Evolutionary conservation across 805 yeast genomes (phyloP).

Genomic region (Wickerhamiella parazyma): DNA sequence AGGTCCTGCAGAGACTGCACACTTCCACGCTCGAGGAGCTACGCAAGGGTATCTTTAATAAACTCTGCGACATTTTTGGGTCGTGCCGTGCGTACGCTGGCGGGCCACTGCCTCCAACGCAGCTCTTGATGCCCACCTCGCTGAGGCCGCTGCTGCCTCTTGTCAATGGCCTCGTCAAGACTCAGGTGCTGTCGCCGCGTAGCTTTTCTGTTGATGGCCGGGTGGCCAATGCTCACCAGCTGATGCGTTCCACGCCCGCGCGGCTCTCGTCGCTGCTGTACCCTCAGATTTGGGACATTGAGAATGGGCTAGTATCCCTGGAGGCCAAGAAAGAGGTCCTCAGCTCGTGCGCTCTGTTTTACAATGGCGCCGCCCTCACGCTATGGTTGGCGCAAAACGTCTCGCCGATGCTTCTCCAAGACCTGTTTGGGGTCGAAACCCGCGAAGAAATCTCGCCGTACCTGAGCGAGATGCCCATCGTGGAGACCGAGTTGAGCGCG

Average conservation of each 20-base stretch:
- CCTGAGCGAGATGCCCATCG: slow-evolving; percentile 49
- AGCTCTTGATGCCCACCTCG: slow-evolving; percentile 70
- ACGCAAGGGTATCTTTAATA: slow-evolving; percentile 39
- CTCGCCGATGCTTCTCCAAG: slow-evolving; percentile 51
- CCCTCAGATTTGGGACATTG: slow-evolving; percentile 68
- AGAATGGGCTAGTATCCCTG: slow-evolving; percentile 40
- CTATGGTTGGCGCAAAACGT: slow-evolving; percentile 62
- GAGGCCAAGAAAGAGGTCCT: slow-evolving; percentile 31
- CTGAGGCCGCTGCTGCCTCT: slow-evolving; percentile 57
- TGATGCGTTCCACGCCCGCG: slow-evolving; percentile 42
- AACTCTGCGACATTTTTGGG: slow-evolving; percentile 42
- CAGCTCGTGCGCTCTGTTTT: slow-evolving; percentile 69
- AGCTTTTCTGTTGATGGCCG: slow-evolving; percentile 45
- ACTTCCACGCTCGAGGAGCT: slow-evolving; percentile 26
- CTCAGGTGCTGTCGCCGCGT: slow-evolving; percentile 43
- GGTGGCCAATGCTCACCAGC: slow-evolving; percentile 37
- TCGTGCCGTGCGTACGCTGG: slow-evolving; percentile 40
- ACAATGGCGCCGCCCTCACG: slow-evolving; percentile 47
- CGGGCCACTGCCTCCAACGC: slow-evolving; percentile 34
- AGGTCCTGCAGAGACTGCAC: slow-evolving; percentile 32
- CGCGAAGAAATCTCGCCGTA: slow-evolving; percentile 36
- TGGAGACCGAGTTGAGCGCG: slow-evolving; percentile 52
- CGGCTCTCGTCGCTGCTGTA: slow-evolving; percentile 53
- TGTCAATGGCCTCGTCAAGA: slow-evolving; percentile 55
- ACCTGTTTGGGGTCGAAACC: slow-evolving; percentile 46